Evolutionary conservation across 75 land plant species (phyloP), one percentile per base, ranked within the genome.

Genomic region (Picea sitchensis): DNA sequence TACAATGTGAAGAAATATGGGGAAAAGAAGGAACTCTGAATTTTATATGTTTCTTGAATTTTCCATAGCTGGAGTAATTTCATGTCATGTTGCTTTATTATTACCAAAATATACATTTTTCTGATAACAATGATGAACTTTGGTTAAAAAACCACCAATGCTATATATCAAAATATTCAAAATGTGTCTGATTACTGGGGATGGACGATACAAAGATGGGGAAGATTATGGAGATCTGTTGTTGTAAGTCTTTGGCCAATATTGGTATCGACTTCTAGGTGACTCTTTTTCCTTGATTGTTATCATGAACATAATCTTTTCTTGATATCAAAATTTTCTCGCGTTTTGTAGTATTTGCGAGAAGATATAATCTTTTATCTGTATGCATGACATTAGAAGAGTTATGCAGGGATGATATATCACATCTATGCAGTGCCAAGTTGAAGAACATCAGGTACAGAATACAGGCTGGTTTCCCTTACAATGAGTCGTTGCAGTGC

Each of bases 11-110:
- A 71, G n/a, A 71, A 44, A 6, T 44, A 71, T 71, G 51, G 41
- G 44, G 51, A 71, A 71, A 71, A 41, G 26, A 71, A 71, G 36
- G 74, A 44, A 71, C 44, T 5, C 44, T 38, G 74, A 71, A 5
- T 44, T 71, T 71, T 44, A 9, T 44, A 18, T 44, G 2, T 9
- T 7, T n/a, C 32, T 21, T 64, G 67, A 51, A 51, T 26, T 31
- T 64, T 26, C 31, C 23, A 9, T 44, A 20, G 51, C 11, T 71
- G 41, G 31, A 14, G 9, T 71, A 20, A 9, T 36, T 47, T 71
- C 23, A 44, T 71, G 56, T 71, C n/a, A 41, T 44, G 23, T 38
- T 69, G 41, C 73, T 2, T 21, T 41, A 44, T 34, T 38, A 69
- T 11, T 7, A 38, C 23, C 21, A 41, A n/a, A 41, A 65, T 26